Evolutionary conservation across 148 eudicot genomes (phyloP).

Genomic region (Spergularia marina): DNA sequence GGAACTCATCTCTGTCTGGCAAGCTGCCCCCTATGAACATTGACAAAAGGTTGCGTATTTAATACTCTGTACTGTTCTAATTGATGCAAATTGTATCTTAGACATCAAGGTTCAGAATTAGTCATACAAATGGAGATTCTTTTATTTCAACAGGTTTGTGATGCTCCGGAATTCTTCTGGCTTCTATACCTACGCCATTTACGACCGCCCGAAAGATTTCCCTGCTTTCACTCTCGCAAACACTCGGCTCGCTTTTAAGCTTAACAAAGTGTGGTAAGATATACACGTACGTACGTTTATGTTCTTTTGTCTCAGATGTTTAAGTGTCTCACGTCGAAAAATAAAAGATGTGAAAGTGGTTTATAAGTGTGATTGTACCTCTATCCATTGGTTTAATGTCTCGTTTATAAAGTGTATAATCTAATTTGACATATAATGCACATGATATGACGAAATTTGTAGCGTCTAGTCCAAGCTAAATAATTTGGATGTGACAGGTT

Average conservation of each 20-base stretch:
- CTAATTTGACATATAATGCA: too few species aligned
- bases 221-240: slow-evolving; percentile 62
- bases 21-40: slow-evolving; percentile 57
- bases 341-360: too few species aligned
- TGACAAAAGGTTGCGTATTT: slow-evolving; percentile 53
- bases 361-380: too few species aligned
- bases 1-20: slow-evolving; percentile 59
- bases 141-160: slow-evolving; percentile 35
- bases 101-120: not conserved
- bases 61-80: not conserved
- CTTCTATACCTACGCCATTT: slow-evolving; percentile 70
- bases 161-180: slow-evolving; percentile 63
- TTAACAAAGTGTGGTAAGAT: slow-evolving; percentile 42
- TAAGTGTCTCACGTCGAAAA: too few species aligned
- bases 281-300: not conserved
- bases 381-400: too few species aligned
- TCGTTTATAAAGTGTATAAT: too few species aligned
- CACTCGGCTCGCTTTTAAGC: slow-evolving; percentile 72
- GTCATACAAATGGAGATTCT: not conserved
- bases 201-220: slow-evolving; percentile 46
- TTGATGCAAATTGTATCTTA: not conserved
- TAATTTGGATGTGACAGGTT: slow-evolving; percentile 36
- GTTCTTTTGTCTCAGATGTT: not conserved
- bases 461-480: too few species aligned
- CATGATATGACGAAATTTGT: not conserved